phyloP scores from a whole-genome alignment of 1,284 basidiomycete species.

The Irpex sp. region DNA sequence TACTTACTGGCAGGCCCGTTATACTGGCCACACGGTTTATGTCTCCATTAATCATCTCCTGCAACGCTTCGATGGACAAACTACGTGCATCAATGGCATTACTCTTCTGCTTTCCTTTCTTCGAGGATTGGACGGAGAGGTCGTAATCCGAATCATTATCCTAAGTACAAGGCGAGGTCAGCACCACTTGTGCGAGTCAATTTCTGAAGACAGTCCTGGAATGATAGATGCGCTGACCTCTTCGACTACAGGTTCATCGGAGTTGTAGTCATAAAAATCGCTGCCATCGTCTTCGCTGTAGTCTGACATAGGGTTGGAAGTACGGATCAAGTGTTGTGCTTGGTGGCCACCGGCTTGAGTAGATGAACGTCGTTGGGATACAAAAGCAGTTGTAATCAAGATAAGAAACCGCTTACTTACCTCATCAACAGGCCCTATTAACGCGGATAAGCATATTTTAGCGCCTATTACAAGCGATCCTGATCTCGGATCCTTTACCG shows the following conservation, averaged over 20 bases:
- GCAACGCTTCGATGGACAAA: constrained; percentile 37
- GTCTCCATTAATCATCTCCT: constrained; percentile 41
- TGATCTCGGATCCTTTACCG: neutral
- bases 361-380: neutral
- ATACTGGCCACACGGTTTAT: constrained; percentile 44
- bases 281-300: constrained; percentile 24
- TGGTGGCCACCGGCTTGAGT: neutral
- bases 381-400: neutral
- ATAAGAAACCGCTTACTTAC: neutral
- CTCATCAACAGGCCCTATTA: neutral
- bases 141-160: constrained; percentile 29
- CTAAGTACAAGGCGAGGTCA: constrained; percentile 9
- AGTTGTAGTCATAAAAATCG: constrained; percentile 26
- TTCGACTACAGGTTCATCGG: constrained; percentile 19
- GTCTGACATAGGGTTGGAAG: constrained; percentile 25
- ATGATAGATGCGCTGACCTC: constrained; percentile 19
- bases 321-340: neutral
- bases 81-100: constrained; percentile 29
- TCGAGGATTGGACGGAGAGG: constrained; percentile 14
- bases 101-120: constrained; percentile 27
- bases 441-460: neutral
- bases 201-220: constrained; percentile 2
- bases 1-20: constrained; percentile 45
- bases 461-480: neutral
- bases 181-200: neutral